Evolutionary conservation across 2,329 filamentous ascomycete genomes (phyloP).

Genomic region (Rutstroemia sp.): DNA sequence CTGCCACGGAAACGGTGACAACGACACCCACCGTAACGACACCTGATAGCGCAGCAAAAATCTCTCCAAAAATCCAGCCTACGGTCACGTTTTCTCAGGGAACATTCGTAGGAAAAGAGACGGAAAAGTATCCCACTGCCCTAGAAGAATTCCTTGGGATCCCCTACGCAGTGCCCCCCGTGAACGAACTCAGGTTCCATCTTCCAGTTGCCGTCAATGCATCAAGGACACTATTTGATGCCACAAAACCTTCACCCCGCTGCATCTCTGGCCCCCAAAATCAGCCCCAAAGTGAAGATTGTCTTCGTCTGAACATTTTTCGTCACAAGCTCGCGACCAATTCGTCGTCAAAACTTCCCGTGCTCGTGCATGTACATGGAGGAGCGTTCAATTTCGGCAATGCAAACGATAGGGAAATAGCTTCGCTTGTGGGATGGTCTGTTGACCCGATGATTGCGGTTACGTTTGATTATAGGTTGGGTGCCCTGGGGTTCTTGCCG

Average conservation of each 20-base stretch:
- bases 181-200: conserved; percentile 39
- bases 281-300: conserved; percentile 37
- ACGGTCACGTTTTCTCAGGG: conserved; percentile 22
- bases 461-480: conserved; percentile 56
- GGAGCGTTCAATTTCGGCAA: conserved; percentile 52
- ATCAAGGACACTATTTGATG: conserved; percentile 29
- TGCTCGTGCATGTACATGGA: conserved; percentile 56
- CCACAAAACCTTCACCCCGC: conserved; percentile 29
- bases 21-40: neutral
- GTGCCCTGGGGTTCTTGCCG: conserved; percentile 61
- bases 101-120: conserved; percentile 20
- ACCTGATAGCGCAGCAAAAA: neutral
- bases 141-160: conserved; percentile 39
- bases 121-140: conserved; percentile 15
- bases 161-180: conserved; percentile 41
- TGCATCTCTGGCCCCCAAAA: conserved; percentile 19
- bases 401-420: conserved; percentile 36
- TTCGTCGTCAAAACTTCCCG: conserved; percentile 33
- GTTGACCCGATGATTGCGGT: conserved; percentile 46
- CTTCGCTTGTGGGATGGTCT: conserved; percentile 51
- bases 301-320: conserved; percentile 46
- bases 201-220: conserved; percentile 22
- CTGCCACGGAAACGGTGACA: neutral
- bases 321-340: conserved; percentile 20
- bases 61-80: neutral